Conservation (phyloP, 208 protist species). For the Naegleria fowleri region DNA sequence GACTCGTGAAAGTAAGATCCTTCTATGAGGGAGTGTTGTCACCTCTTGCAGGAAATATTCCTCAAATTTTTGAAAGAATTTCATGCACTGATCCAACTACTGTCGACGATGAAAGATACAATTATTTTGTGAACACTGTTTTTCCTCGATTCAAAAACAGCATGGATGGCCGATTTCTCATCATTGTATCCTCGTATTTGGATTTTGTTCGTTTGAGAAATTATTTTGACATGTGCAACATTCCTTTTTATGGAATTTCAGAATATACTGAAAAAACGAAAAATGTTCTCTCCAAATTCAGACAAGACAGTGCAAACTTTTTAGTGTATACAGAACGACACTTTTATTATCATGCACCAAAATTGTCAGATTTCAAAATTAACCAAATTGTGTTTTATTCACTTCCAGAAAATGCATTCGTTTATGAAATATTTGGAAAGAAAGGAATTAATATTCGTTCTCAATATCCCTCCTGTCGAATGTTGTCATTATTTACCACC, state of each 20-base stretch:
- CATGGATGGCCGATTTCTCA: conserved; percentile 64
- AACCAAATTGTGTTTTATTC: conserved; percentile 88
- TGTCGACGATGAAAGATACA: conserved; percentile 74
- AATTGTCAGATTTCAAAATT: conserved; percentile 67
- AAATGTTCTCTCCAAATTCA: conserved; percentile 67
- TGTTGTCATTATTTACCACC: conserved; percentile 75
- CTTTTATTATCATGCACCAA: conserved; percentile 89
- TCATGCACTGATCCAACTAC: conserved; percentile 47
- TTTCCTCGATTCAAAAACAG: conserved; percentile 53
- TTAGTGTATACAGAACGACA: conserved; percentile 91
- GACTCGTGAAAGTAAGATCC: conserved; percentile 59
- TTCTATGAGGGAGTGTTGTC: conserved; percentile 51
- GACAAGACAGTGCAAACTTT: conserved; percentile 59
- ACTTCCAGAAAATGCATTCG: conserved; percentile 76
- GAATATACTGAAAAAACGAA: conserved; percentile 81
- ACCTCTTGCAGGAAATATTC: conserved; percentile 50
- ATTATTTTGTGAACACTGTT: conserved; percentile 77
- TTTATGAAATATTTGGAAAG: conserved; percentile 60
- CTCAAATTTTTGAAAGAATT: conserved; percentile 78
- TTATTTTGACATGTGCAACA: conserved; percentile 79
- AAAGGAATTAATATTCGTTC: conserved; percentile 62
- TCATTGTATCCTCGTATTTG: conserved; percentile 90
- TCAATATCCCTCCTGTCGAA: conserved; percentile 58
- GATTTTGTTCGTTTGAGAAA: conserved; percentile 90
- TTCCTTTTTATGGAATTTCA: conserved; percentile 70